phyloP scores from a whole-genome alignment of 257 asterid genomes.

The Linderniella brevidens region DNA sequence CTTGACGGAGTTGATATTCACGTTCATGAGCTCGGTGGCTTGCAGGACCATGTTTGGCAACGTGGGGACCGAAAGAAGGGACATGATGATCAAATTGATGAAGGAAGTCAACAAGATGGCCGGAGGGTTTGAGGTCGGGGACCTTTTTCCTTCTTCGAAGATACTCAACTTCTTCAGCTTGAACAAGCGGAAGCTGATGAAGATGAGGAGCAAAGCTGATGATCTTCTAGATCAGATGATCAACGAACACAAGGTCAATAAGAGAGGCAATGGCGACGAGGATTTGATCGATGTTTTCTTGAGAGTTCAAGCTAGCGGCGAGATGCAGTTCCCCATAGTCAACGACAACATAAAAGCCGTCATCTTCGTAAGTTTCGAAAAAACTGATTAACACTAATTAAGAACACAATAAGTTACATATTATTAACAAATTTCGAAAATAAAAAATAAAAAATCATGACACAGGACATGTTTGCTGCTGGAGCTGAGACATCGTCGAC shows the following conservation, averaged over 20 bases:
- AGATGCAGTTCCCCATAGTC: conserved; percentile 1
- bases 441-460: no score
- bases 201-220: neutral
- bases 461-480: conserved; percentile 12
- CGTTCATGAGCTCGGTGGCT: neutral
- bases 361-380: conserved; percentile 1
- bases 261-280: conserved; percentile 3
- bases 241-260: neutral
- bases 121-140: neutral
- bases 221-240: neutral
- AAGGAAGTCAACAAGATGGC: neutral
- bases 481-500: conserved; percentile 13
- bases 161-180: neutral
- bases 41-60: neutral
- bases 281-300: conserved; percentile 17
- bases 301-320: conserved; percentile 6
- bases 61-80: neutral
- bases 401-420: no score
- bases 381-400: neutral
- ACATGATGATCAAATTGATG: neutral
- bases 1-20: neutral
- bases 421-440: no score
- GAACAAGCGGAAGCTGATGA: neutral
- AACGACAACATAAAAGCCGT: conserved; percentile 13
- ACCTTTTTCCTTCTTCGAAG: neutral